Conservation (phyloP, 2,329 filamentous ascomycete species). For the Fusarium armeniacum region DNA sequence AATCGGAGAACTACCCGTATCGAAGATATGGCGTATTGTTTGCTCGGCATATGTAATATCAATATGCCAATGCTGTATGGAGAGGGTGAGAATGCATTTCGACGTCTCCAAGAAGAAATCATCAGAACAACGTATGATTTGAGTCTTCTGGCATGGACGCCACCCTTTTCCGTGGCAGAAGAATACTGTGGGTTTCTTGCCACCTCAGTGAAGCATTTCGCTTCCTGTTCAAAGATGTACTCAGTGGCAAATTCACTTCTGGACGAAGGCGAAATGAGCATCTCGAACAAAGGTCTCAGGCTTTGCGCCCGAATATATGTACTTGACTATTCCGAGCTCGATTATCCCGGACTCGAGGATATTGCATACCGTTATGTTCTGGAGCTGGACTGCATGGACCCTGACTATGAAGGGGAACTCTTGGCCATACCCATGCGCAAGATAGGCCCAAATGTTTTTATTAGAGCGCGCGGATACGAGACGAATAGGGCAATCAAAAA, state of each 20-base stretch:
- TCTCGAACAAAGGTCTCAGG: not conserved
- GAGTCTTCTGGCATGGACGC: conserved; percentile 3
- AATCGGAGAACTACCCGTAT: conserved; percentile 4
- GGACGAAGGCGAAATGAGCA: not conserved
- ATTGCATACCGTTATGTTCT: not conserved
- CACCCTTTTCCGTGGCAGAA: not conserved
- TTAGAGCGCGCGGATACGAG: not conserved
- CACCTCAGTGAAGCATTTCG: not conserved
- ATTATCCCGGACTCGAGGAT: not conserved
- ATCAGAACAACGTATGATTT: conserved; percentile 6
- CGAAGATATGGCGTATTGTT: conserved; percentile 25
- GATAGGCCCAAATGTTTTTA: not conserved
- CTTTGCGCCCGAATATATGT: not conserved
- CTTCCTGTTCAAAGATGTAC: not conserved
- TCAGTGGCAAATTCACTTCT: not conserved
- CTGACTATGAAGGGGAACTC: not conserved
- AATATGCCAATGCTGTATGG: conserved; percentile 31
- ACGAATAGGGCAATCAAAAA: not conserved
- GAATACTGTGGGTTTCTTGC: not conserved
- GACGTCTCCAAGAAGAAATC: conserved; percentile 29
- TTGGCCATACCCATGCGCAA: not conserved
- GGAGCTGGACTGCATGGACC: not conserved
- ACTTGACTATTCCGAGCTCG: not conserved
- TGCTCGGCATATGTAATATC: conserved; percentile 19
- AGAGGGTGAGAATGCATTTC: conserved; percentile 14